Percentiles rank a stretch among this genome's conserved stretches.
Evolutionary conservation across 148 eudicot genomes (phyloP).

Genomic region (Persicaria maculosa): DNA sequence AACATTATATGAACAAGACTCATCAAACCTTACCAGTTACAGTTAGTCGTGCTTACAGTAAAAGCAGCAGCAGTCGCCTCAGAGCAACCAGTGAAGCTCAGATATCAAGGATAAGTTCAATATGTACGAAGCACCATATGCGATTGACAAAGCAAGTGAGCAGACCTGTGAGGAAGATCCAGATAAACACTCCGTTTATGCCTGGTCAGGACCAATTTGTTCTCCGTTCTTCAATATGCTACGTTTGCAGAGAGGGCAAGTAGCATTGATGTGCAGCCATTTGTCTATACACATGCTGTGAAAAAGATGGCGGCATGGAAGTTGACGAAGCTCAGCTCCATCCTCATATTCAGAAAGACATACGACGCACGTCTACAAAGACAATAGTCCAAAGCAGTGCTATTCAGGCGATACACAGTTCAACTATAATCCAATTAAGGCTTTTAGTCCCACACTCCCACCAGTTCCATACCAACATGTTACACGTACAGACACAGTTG

Average conservation of each 20-base stretch:
- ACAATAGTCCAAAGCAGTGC: neutral
- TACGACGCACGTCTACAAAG: conserved; percentile 67
- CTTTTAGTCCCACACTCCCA: neutral
- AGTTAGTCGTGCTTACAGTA: conserved; percentile 15
- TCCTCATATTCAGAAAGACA: conserved; percentile 77
- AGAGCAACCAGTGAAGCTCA: conserved; percentile 15
- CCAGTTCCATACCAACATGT: neutral
- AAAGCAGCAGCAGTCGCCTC: neutral
- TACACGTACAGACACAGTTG: neutral
- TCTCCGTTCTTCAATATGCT: conserved; percentile 66
- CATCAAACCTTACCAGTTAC: neutral
- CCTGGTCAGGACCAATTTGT: conserved; percentile 60
- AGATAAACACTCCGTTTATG: conserved; percentile 20
- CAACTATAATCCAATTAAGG: neutral
- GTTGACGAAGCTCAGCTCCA: conserved; percentile 71
- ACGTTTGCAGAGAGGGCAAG: conserved; percentile 93
- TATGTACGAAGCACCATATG: conserved; percentile 17
- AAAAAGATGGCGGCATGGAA: conserved; percentile 86
- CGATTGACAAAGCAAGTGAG: conserved; percentile 20
- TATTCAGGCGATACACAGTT: neutral
- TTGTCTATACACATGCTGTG: conserved; percentile 80
- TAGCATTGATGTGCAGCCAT: conserved; percentile 81
- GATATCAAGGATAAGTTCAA: conserved; percentile 3
- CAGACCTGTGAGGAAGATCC: neutral
- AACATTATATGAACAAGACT: conserved; percentile 6